These are phyloP conservation scores for Phaeosphaeriaceae sp. DNA, from an alignment of 2,329 filamentous ascomycete genomes.

Conservation along the genomic window DNA sequence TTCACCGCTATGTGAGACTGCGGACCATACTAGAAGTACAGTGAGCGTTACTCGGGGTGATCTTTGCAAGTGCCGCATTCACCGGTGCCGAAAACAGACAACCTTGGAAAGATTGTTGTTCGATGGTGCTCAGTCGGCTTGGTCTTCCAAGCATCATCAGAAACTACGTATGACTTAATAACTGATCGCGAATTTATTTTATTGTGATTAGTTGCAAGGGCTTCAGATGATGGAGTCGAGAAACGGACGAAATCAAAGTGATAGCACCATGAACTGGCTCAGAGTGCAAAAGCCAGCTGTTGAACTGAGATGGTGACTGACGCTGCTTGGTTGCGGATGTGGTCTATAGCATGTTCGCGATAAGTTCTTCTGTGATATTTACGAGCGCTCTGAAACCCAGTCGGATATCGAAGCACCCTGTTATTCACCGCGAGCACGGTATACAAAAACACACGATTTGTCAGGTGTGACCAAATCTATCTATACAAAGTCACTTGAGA, in stretches of 20 bases:
- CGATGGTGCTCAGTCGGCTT: not conserved
- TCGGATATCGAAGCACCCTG: not conserved
- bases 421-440: not conserved
- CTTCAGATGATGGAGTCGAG: no score
- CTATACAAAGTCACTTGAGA: constrained; percentile 1
- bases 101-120: no score
- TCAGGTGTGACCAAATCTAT: constrained; percentile 3
- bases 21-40: not conserved
- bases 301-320: not conserved
- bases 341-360: constrained; percentile 1
- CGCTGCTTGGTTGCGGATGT: constrained; percentile 1
- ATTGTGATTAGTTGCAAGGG: no score
- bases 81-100: no score
- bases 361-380: not conserved
- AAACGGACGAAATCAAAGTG: no score
- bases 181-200: no score
- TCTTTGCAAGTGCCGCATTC: no score
- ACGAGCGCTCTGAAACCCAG: not conserved
- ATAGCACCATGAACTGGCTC: no score
- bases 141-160: not conserved
- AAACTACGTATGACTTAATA: no score
- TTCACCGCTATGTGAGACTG: constrained; percentile 5
- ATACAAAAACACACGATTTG: not conserved
- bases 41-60: no score
- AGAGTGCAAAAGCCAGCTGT: no score